These are phyloP conservation scores for Pichia sp. DNA, from an alignment of 1,139 yeast species.

Conservation along the genomic window DNA sequence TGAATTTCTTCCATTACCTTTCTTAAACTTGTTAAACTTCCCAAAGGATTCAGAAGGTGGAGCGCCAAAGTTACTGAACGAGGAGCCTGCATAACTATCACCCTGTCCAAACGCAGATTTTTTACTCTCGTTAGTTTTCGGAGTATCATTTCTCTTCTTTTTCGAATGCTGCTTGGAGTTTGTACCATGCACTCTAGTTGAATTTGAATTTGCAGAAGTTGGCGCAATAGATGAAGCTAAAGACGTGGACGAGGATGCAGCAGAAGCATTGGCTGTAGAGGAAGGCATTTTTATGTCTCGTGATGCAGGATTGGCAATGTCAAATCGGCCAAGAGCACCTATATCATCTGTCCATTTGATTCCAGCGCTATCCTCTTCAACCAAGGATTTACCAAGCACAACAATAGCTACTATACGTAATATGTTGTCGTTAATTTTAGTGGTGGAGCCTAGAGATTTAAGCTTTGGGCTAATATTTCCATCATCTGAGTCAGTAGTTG, in stretches of 20 bases:
- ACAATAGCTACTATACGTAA: constrained; percentile 33
- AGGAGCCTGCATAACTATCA: constrained; percentile 17
- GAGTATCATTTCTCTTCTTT: no score
- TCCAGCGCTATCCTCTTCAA: constrained; percentile 27
- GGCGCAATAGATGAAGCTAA: no score
- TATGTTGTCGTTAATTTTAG: constrained; percentile 28
- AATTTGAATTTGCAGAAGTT: no score
- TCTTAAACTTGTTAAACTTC: constrained; percentile 8
- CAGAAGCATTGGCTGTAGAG: no score
- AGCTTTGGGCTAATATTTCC: not conserved
- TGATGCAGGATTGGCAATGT: no score
- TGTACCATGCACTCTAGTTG: no score
- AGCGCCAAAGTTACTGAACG: constrained; percentile 12
- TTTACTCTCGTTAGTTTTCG: no score
- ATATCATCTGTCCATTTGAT: constrained; percentile 27
- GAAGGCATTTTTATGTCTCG: no score
- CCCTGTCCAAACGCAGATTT: no score
- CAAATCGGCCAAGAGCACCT: no score
- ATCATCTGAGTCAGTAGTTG: constrained; percentile 7
- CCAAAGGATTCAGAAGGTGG: constrained; percentile 10
- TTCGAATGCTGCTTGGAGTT: no score
- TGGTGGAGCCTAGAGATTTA: constrained; percentile 7
- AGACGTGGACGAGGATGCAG: no score
- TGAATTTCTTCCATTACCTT: constrained; percentile 1
- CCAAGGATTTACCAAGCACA: constrained; percentile 28